Conservation (phyloP, 306 rosid species). For the Abrus pulchellus region DNA sequence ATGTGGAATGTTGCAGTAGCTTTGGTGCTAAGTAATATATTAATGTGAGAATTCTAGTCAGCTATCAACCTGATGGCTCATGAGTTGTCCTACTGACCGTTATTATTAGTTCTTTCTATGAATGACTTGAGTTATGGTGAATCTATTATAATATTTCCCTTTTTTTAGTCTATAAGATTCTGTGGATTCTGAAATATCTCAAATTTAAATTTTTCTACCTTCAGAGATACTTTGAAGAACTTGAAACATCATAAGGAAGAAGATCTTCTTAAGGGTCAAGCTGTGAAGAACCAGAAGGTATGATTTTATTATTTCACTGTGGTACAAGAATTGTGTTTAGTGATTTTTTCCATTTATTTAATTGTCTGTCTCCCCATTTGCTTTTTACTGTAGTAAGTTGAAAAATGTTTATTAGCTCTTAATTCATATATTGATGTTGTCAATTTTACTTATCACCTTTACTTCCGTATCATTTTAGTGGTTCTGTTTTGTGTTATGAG, state of each 20-base stretch:
- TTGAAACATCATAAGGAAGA: slow-evolving; percentile 85
- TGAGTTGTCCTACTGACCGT: slow-evolving; percentile 3
- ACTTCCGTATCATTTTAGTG: slow-evolving; percentile 6
- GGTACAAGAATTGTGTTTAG: neutral
- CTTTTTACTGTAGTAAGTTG: slow-evolving; percentile 8
- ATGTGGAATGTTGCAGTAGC: slow-evolving; percentile 11
- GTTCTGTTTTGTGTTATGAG: slow-evolving; percentile 13
- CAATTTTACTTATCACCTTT: neutral
- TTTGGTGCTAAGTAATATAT: slow-evolving; percentile 14
- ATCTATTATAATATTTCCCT: neutral
- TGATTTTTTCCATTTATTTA: slow-evolving; percentile 10
- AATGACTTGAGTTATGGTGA: neutral
- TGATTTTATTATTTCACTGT: slow-evolving; percentile 22
- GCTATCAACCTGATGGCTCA: slow-evolving; percentile 16
- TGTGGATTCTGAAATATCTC: slow-evolving; percentile 32
- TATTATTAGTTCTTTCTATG: slow-evolving; percentile 7
- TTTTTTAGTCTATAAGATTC: slow-evolving; percentile 13
- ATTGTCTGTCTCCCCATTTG: slow-evolving; percentile 14
- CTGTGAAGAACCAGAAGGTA: slow-evolving; percentile 90
- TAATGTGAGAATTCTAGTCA: slow-evolving; percentile 13
- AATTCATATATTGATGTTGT: slow-evolving; percentile 8
- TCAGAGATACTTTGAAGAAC: slow-evolving; percentile 74
- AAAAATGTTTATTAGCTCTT: slow-evolving; percentile 21
- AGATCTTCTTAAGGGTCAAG: slow-evolving; percentile 89
- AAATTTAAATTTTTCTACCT: slow-evolving; percentile 29